Base-by-base conservation (phyloP, 1,284 basidiomycete species). In the Moesziomyces sp. region DNA sequence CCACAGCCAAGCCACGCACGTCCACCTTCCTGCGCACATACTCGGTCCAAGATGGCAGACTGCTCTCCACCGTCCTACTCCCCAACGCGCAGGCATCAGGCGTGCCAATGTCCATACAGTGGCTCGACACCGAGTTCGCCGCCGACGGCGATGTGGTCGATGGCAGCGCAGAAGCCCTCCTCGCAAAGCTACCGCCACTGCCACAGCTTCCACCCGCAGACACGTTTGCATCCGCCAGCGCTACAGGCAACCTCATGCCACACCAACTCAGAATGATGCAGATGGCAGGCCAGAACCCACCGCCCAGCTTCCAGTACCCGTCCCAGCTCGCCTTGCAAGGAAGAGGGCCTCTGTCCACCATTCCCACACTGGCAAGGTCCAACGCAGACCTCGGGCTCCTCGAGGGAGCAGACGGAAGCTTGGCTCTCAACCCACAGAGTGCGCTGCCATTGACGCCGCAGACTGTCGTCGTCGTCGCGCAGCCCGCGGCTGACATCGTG, bases 201-300 rank as follows among this genome's bases (percentile, higher is more conserved):
- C 61, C 71, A 2, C 46, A 19, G 14, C 58, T 74, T 14, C 66
- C 65, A 11, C 14, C 55, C 11, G 66, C 57, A 14, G 66, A 74
- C 19, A 60, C 58, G 14, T 74, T 69, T 52, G 62, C 62, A 30
- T 54, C 53, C 11, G 55, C 56, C 0, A 51, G 58, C 8, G 51
- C 55, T 5, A 23, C 54, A 0, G 59, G 46, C 46, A 74, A 59
- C 24, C 62, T 74, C 40, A 74, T 74, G 71, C 71, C 71, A 0
- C 71, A 74, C 28, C 71, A 74, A 58, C 57, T 74, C 10, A 49
- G 71, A 14, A 69, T 74, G 71, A 69, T 69, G 71, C 71, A 70
- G 53, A 74, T 74, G 71, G 66, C 60, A 47, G 61, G 70, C 13
- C 57, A 68, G 50, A 76, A 68, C 30, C 58, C 64, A 7, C 49